Evolutionary conservation across 1,139 yeast genomes (phyloP).

Genomic region (Yamadazyma kanchanaburiensis): DNA sequence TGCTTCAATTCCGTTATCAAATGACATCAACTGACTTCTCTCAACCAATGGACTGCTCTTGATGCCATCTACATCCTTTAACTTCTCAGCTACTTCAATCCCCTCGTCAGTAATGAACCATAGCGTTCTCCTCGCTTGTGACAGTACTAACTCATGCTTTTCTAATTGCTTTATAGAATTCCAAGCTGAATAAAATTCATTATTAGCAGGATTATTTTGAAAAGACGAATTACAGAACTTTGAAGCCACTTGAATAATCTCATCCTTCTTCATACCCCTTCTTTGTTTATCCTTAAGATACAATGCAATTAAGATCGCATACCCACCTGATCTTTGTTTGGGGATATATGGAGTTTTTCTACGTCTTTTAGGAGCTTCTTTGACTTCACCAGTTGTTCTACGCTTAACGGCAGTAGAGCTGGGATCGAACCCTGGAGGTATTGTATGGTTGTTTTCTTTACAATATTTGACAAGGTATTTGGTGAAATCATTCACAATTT

Average conservation of each 20-base stretch:
- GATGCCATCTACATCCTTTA: conserved; percentile 46
- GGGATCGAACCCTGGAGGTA: conserved; percentile 38
- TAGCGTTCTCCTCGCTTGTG: conserved; percentile 55
- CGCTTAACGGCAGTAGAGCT: conserved; percentile 6
- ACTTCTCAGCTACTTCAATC: conserved; percentile 52
- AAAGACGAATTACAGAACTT: conserved; percentile 67
- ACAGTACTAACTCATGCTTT: conserved; percentile 58
- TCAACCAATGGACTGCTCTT: conserved; percentile 22
- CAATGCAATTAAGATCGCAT: conserved; percentile 73
- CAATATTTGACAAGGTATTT: conserved; percentile 45
- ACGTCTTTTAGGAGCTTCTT: conserved; percentile 17
- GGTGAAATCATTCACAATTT: conserved; percentile 48
- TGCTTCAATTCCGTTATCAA: conserved; percentile 32
- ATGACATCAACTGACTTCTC: conserved; percentile 21
- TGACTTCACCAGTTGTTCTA: conserved; percentile 6
- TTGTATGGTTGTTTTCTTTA: conserved; percentile 29
- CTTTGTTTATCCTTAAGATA: conserved; percentile 47
- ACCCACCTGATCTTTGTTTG: conserved; percentile 76
- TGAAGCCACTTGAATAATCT: conserved; percentile 54
- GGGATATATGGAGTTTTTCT: conserved; percentile 60
- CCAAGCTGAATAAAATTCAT: conserved; percentile 80
- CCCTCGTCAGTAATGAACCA: conserved; percentile 79
- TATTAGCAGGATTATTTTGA: conserved; percentile 56
- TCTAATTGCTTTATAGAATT: conserved; percentile 60
- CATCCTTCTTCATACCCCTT: conserved; percentile 59